These are phyloP conservation scores for Endocalyx cinctus DNA, from an alignment of 2,329 filamentous ascomycete species.

Conservation along the genomic window DNA sequence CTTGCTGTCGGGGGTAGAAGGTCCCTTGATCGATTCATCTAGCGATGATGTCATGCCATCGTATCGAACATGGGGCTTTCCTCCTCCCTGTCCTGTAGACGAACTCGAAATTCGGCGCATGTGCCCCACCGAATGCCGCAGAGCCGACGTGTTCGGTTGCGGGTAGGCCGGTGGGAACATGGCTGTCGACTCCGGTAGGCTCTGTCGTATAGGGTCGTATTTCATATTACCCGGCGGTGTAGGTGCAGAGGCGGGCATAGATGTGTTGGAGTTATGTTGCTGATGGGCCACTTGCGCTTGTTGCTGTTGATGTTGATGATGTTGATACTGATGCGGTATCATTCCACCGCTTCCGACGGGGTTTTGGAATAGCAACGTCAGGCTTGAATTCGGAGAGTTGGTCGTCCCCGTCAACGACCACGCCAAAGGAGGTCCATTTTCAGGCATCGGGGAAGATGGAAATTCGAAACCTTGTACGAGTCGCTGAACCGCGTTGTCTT, in stretches of 20 bases:
- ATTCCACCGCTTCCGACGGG: constrained; percentile 19
- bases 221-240: constrained; percentile 55
- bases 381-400: constrained; percentile 77
- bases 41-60: constrained; percentile 20
- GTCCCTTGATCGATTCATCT: constrained; percentile 29
- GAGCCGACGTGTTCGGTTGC: constrained; percentile 43
- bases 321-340: constrained; percentile 7
- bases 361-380: constrained; percentile 75
- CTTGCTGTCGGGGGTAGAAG: constrained; percentile 23
- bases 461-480: constrained; percentile 40
- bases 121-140: constrained; percentile 37
- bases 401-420: constrained; percentile 87
- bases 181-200: constrained; percentile 42
- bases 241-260: constrained; percentile 33
- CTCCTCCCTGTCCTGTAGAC: constrained; percentile 11
- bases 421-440: constrained; percentile 56
- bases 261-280: constrained; percentile 5
- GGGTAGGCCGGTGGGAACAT: constrained; percentile 48
- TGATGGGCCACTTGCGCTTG: constrained; percentile 2
- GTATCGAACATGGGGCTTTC: constrained; percentile 22
- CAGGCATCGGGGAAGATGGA: constrained; percentile 39
- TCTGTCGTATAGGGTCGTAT: constrained; percentile 56
- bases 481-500: constrained; percentile 36
- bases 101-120: constrained; percentile 19
- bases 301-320: constrained; percentile 8